Base-by-base conservation (phyloP, 2,329 filamentous ascomycete genomes). In the Cephalotrichum gorgonifer region DNA sequence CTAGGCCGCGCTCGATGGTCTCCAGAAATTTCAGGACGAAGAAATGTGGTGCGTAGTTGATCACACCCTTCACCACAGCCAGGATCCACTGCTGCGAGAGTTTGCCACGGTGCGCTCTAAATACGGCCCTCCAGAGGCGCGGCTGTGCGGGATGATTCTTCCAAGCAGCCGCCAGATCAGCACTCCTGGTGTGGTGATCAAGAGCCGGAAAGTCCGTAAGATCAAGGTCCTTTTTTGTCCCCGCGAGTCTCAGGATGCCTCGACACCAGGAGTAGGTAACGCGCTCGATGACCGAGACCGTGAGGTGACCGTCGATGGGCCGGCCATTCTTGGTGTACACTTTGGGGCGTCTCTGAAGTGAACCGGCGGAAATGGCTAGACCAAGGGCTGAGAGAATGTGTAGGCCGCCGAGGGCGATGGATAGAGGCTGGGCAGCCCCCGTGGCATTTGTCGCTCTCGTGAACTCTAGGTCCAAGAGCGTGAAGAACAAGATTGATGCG, bases 21-120 rank as follows among this genome's bases (percentile, higher is more conserved):
- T 71, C 71, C 20, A 91, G 72, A 12, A 91, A 74, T 43, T 77
- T 75, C 50, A 83, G 71, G 54, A 87, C 78, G 26, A 81, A 76
- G 61, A 83, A 78, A 57, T 88, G 86, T 0, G 86, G 86, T 0
- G 78, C 75, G 51, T 89, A 81, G 49, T 79, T 79, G n/a, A 85
- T 56, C 27, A 83, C 55, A 8, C 77, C 75, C 20, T 73, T 70
- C 6, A 72, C 52, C 1, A 79, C 51, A 12, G 78, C 79, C 7
- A 86, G 59, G 2, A 65, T 43, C 67, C 77, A 81, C 63, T 89
- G 85, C 8, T 77, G 49, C 1, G 70, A 55, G 35, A 90, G 70
- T 1, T 69, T 61, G 23, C 62, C 62, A 52, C 74, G 75, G 59
- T 88, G 83, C 1, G 76, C 74, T 39, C 71, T 61, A 4, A 83